Conservation (phyloP, 345 rosid genomes). For the Eucalyptus curtisii region DNA sequence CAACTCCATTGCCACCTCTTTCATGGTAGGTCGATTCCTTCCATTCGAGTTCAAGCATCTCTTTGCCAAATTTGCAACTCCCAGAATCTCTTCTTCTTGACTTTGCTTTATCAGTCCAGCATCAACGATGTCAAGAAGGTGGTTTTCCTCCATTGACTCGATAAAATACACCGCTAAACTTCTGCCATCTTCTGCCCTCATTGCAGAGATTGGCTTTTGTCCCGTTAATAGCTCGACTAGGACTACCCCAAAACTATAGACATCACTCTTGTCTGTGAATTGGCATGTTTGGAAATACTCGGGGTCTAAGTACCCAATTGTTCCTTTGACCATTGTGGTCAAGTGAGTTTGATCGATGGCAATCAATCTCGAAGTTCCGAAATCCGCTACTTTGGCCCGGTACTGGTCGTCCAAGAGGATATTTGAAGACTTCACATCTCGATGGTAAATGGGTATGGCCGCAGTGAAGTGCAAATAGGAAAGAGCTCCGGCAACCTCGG, state of each 20-base stretch:
- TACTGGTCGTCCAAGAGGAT: constrained; percentile 3
- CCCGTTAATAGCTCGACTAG: constrained; percentile 2
- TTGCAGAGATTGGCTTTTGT: background rate
- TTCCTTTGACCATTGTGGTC: constrained; percentile 3
- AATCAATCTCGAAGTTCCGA: constrained; percentile 1
- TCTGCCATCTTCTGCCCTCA: background rate
- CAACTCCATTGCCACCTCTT: background rate
- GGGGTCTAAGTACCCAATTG: constrained; percentile 6
- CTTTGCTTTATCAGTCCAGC: background rate
- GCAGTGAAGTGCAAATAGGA: constrained; percentile 1
- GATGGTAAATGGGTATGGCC: constrained; percentile 2
- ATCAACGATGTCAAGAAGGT: background rate
- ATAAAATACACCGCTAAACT: constrained; percentile 1
- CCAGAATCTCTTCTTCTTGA: background rate
- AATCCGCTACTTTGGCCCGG: constrained; percentile 2
- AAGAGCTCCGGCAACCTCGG: background rate
- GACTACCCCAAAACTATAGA: constrained; percentile 8
- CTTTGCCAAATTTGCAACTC: background rate
- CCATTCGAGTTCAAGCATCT: background rate
- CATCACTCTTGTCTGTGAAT: constrained; percentile 2
- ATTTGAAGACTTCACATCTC: constrained; percentile 10
- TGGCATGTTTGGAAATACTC: constrained; percentile 3
- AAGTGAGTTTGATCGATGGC: constrained; percentile 2
- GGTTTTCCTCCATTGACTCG: background rate
- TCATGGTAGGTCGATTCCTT: background rate